Conservation (phyloP, 371 early-diverging fungal genomes). For the Rhizopus delemar region DNA sequence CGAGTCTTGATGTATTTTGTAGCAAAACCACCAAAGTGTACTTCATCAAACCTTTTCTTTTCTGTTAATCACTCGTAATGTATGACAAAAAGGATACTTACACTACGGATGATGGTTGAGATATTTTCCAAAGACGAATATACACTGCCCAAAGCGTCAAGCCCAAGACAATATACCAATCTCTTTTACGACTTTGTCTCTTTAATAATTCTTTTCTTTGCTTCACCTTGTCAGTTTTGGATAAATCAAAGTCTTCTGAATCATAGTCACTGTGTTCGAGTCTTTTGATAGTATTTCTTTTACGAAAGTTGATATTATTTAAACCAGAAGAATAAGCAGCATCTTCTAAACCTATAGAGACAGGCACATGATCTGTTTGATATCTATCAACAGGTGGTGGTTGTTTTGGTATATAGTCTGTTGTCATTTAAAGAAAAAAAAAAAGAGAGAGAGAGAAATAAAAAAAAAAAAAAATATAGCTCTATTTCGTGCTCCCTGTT, state of each 20-base stretch:
- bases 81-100: slow-evolving; percentile 19
- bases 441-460: no score
- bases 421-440: no score
- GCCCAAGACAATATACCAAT: slow-evolving; percentile 36
- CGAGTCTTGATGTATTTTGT: slow-evolving; percentile 86
- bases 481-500: no score
- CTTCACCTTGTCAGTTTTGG: slow-evolving; percentile 29
- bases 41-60: slow-evolving; percentile 80
- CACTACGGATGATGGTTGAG: slow-evolving; percentile 52
- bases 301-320: slow-evolving; percentile 17
- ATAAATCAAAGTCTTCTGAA: slow-evolving; percentile 28
- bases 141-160: slow-evolving; percentile 45
- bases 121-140: slow-evolving; percentile 47
- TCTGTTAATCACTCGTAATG: slow-evolving; percentile 21
- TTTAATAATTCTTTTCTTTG: slow-evolving; percentile 20
- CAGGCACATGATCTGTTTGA: slow-evolving; percentile 23
- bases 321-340: slow-evolving; percentile 17
- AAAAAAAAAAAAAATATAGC: no score
- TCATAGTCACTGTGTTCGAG: slow-evolving; percentile 10
- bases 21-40: slow-evolving; percentile 99
- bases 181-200: slow-evolving; percentile 25
- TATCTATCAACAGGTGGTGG: slow-evolving; percentile 1
- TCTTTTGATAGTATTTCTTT: slow-evolving; percentile 7
- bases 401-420: neutral
- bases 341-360: slow-evolving; percentile 15